A percentile compares a stretch with the other conserved stretches of the same genome.
These are phyloP conservation scores for Knufia fluminis DNA, from an alignment of 2,329 filamentous ascomycete genomes.

Conservation along the genomic window DNA sequence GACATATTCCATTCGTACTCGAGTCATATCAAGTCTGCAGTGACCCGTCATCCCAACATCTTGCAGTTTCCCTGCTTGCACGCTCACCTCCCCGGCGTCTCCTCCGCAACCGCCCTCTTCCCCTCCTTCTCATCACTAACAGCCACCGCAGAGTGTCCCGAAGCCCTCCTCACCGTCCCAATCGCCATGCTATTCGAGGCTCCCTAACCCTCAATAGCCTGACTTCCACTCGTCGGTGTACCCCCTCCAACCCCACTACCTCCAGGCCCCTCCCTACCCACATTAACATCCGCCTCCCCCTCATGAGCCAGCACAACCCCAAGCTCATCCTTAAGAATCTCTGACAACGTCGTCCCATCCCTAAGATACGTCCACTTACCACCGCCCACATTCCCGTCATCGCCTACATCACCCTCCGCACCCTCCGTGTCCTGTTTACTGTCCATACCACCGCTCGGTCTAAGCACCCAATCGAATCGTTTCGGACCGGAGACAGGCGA, in stretches of 20 bases:
- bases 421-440: slow-evolving; percentile 67
- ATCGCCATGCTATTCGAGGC: no score
- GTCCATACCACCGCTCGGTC: slow-evolving; percentile 56
- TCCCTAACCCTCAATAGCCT: no score
- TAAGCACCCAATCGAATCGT: slow-evolving; percentile 79
- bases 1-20: no score
- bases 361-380: slow-evolving; percentile 83
- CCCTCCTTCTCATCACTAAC: no score
- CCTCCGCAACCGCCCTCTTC: no score
- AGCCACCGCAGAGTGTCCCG: no score
- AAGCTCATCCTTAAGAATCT: slow-evolving; percentile 67
- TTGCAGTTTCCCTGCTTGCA: no score
- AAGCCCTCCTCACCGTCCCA: background rate
- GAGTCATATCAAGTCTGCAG: no score
- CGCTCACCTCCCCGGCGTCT: no score
- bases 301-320: slow-evolving; percentile 49
- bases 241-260: slow-evolving; percentile 8
- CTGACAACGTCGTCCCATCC: slow-evolving; percentile 66
- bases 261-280: slow-evolving; percentile 14
- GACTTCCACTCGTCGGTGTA: background rate
- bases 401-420: slow-evolving; percentile 12
- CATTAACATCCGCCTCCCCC: slow-evolving; percentile 10
- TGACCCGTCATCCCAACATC: no score
- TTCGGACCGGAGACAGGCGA: slow-evolving; percentile 87
- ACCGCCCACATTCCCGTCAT: slow-evolving; percentile 28